Evolutionary conservation across 306 rosid species (phyloP), one percentile per base, ranked within the genome.

Genomic region (Neltuma alba): DNA sequence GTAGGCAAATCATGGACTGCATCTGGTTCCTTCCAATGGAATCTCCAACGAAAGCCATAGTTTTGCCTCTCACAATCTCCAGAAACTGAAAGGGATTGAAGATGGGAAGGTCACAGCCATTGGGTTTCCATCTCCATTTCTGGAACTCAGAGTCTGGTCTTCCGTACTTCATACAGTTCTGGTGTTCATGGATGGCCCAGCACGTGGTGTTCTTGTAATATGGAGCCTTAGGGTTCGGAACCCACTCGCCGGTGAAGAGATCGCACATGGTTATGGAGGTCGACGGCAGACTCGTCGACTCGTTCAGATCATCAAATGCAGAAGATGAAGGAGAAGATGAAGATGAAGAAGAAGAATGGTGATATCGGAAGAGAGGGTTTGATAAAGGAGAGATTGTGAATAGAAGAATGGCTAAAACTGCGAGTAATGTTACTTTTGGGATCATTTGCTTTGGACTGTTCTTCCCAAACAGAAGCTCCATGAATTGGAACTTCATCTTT

Each of bases 81-180:
- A 94, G 84, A 38, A 94, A 94, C 77, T 91, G 92, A 25, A 90
- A 86, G 36, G 97, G 93, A 58, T 94, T 89, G 83, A 94, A 92
- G 5, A 88, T 33, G 9, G 97, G 97, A 0, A 94, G 85, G 0
- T 92, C 91, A 70, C 98, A 94, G 0, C 52, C 93, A 78, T 85
- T 88, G 3, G 98, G 98, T 57, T 88, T 91, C 98, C 98, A 94
- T 45, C 82, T 85, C 98, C 98, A 94, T 50, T 88, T 93, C 91
- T 88, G 79, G 87, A 86, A 94, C 9, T 93, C 97, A 1, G 91
- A 70, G 47, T 94, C 98, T 0, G 93, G 98, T 18, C 97, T 87
- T 0, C 98, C 98, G 79, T 91, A 89, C 44, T 91, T 92, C 68
- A 91, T 85, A 74, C 98, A 94, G 34, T 94, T 94, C 25, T 91